Base-by-base conservation (phyloP, 2,329 filamentous ascomycete genomes). In the Parasarocladium wereldwijsianum region DNA sequence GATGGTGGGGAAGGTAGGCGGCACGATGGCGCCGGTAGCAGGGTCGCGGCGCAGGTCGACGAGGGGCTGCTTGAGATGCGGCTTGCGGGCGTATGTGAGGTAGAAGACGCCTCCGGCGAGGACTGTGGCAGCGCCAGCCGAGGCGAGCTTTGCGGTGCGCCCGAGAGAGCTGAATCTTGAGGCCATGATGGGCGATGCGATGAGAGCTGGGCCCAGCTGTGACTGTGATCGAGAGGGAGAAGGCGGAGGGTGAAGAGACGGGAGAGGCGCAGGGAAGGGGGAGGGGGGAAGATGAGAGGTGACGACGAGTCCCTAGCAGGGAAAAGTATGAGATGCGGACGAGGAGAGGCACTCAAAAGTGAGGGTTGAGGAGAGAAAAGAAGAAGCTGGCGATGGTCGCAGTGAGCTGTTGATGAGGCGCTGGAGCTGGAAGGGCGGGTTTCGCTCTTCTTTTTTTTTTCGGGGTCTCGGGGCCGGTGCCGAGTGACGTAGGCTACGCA, bases 41-140 rank as follows among this genome's bases (percentile, higher is more conserved):
- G 33, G 33, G 34, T 58, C 56, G 26, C 54, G 52, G 40, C 46
- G 49, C 18, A 51, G 38, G 25, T 49, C 43, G 4, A 44, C 52
- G 21, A 54, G 36, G 12, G 55, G 42, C 38, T 41, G 43, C 31
- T 50, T 43, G 34, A 49, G 41, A n/a, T 43, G 33, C 24, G 47
- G 45, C 32, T 44, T 49, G 32, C 38, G 40, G 28, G 41, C 40
- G 23, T 43, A 43, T 20, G 38, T 29, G 14, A 42, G 34, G 34
- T 49, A 36, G 29, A 49, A 35, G 21, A 41, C 42, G 24, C 45
- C 52, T 33, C 49, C 48, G 4, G 38, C 41, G 8, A 45, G 41
- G 8, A 40, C 45, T 19, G 42, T 37, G 26, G 38, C 39, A 9
- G 47, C 45, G 18, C 40, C 47, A 9, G 46, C 50, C 8, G 45